A percentile compares a stretch with the other conserved stretches of the same genome.
Conservation (phyloP, 495 filamentous ascomycete genomes). For the Penicillium manginii region DNA sequence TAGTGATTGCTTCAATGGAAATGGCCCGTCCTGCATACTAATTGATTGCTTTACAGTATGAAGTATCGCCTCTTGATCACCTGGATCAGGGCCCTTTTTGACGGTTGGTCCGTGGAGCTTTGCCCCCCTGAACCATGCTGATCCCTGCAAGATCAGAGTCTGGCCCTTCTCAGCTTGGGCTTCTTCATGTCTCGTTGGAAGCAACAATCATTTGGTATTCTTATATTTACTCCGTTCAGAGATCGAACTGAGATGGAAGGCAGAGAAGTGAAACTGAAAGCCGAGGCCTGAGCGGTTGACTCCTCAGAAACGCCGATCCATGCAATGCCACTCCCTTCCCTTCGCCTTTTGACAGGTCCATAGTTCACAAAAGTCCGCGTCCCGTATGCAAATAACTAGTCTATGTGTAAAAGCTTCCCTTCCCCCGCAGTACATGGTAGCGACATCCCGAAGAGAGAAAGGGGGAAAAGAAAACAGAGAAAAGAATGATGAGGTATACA, state of each 20-base stretch:
- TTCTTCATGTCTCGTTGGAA: not conserved
- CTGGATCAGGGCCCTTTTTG: too few relatives aligned
- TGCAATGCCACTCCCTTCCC: conserved; percentile 2
- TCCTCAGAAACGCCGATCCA: conserved; percentile 22
- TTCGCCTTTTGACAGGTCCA: conserved; percentile 15
- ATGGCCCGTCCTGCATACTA: too few relatives aligned
- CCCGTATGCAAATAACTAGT: conserved; percentile 13
- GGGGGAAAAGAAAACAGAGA: conserved; percentile 15
- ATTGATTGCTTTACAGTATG: too few relatives aligned
- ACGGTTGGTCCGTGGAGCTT: conserved; percentile 3
- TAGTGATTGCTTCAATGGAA: too few relatives aligned
- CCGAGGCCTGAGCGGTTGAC: conserved; percentile 16
- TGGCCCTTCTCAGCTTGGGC: not conserved
- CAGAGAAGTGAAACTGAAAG: conserved; percentile 1
- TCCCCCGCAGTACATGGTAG: not conserved
- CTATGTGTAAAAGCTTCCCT: conserved; percentile 23
- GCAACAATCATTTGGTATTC: not conserved
- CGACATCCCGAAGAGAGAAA: not conserved
- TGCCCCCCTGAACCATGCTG: conserved; percentile 14
- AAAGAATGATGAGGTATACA: conserved; percentile 21
- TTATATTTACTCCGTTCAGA: not conserved
- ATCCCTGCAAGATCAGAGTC: conserved; percentile 6
- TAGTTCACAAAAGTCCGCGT: conserved; percentile 9
- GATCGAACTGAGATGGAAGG: conserved; percentile 2
- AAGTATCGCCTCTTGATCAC: too few relatives aligned